phyloP scores from a whole-genome alignment of 2,329 filamentous ascomycete genomes.

The Metarhizium sp. region DNA sequence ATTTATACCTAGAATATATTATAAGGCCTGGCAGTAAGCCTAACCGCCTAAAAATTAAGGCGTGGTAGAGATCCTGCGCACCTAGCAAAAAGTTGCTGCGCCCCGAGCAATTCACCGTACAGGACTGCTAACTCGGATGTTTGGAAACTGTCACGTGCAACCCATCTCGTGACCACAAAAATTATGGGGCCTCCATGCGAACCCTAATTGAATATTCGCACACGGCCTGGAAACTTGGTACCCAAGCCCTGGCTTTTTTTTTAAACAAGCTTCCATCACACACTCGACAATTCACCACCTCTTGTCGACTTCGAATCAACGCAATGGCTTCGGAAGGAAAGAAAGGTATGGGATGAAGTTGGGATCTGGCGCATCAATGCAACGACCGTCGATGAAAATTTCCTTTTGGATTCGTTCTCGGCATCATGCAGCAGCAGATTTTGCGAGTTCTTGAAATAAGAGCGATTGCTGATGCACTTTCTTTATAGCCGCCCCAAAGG shows the following conservation, averaged over 20 bases:
- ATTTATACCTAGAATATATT: too few relatives aligned
- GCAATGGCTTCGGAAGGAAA: slow-evolving; percentile 32
- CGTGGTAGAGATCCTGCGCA: too few relatives aligned
- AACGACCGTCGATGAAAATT: slow-evolving; percentile 6
- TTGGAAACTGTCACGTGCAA: neutral
- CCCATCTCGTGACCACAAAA: neutral
- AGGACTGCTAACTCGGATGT: too few relatives aligned
- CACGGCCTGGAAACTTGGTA: slow-evolving; percentile 2
- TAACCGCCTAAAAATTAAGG: too few relatives aligned
- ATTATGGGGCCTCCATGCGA: slow-evolving; percentile 3
- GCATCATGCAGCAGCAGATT: slow-evolving; percentile 65
- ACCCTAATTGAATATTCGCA: slow-evolving; percentile 17
- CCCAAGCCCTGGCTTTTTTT: too few relatives aligned
- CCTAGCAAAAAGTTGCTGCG: too few relatives aligned
- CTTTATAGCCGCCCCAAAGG: slow-evolving; percentile 50
- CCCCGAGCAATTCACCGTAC: too few relatives aligned
- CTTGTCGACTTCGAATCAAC: slow-evolving; percentile 9
- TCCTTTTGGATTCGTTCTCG: slow-evolving; percentile 7
- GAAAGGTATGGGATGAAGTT: slow-evolving; percentile 37
- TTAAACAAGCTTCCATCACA: neutral
- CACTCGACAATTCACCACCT: neutral
- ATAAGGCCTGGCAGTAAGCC: too few relatives aligned
- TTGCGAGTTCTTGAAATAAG: slow-evolving; percentile 61
- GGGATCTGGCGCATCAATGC: slow-evolving; percentile 5
- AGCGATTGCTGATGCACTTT: slow-evolving; percentile 63